Conservation (phyloP, 352 stramenopile species). For the Globisporangium recalcitrans region DNA sequence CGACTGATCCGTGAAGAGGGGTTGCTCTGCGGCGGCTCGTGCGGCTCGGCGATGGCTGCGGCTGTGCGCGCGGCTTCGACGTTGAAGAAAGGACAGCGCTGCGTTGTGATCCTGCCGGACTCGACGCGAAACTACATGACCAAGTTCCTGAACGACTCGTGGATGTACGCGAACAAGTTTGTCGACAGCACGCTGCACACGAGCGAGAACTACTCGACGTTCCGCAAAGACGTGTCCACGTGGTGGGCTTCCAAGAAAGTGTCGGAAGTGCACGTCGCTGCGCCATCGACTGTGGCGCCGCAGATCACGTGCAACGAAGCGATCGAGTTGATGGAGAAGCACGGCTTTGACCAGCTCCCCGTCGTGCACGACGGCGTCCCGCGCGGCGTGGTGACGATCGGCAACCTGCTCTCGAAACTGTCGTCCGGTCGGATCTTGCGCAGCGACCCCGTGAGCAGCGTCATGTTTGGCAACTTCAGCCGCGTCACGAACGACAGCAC, state of each 20-base stretch:
- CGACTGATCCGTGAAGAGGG: constrained; percentile 94
- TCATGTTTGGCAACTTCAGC: constrained; percentile 96
- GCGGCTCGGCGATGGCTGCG: constrained; percentile 83
- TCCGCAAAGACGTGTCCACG: constrained; percentile 29
- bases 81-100: constrained; percentile 86
- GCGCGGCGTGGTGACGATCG: constrained; percentile 92
- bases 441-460: constrained; percentile 85
- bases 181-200: constrained; percentile 54
- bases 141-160: constrained; percentile 96
- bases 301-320: constrained; percentile 91
- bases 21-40: constrained; percentile 93
- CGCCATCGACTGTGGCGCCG: constrained; percentile 89
- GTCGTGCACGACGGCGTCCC: constrained; percentile 73
- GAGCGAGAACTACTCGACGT: constrained; percentile 31
- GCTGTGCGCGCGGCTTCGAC: constrained; percentile 85
- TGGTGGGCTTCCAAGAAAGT: constrained; percentile 95
- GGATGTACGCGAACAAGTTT: constrained; percentile 88
- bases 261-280: constrained; percentile 83
- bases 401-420: constrained; percentile 92
- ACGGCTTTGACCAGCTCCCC: constrained; percentile 84
- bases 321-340: constrained; percentile 91
- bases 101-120: constrained; percentile 94
- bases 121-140: constrained; percentile 98
- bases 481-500: constrained; percentile 89
- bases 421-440: constrained; percentile 85